Conservation (phyloP, 495 filamentous ascomycete genomes). For the Neurospora sp. region DNA sequence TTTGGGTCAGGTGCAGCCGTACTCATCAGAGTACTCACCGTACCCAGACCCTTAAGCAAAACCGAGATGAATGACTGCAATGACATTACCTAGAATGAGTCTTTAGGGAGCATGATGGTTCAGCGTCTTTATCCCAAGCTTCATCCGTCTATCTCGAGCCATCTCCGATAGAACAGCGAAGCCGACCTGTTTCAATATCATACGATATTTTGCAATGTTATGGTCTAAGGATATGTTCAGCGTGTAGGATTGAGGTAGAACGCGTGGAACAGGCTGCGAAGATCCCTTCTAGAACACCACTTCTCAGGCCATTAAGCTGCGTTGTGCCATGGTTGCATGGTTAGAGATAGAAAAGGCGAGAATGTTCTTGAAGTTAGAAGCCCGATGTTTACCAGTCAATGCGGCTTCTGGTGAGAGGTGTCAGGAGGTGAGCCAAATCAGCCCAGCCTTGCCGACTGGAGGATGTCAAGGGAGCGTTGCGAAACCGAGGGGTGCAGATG, state of each 20-base stretch:
- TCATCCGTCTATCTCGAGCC: neutral
- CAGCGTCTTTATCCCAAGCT: neutral
- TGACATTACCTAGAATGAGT: neutral
- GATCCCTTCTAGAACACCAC: neutral
- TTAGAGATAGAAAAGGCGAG: neutral
- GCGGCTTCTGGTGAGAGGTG: neutral
- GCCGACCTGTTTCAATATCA: neutral
- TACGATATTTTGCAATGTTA: neutral
- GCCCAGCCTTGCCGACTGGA: neutral
- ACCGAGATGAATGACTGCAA: neutral
- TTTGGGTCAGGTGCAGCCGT: neutral
- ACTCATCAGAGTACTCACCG: neutral
- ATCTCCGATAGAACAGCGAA: neutral
- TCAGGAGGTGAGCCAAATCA: neutral
- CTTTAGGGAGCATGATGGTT: neutral
- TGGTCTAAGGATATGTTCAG: neutral
- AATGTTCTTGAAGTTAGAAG: neutral
- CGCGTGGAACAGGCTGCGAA: neutral
- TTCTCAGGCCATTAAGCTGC: neutral
- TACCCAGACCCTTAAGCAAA: neutral
- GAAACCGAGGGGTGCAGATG: neutral
- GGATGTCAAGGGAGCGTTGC: neutral
- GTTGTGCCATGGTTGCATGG: neutral
- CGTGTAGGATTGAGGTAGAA: neutral
- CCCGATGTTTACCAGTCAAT: neutral